phyloP scores from a whole-genome alignment of 1,284 basidiomycete species.

The Boletus sp. region DNA sequence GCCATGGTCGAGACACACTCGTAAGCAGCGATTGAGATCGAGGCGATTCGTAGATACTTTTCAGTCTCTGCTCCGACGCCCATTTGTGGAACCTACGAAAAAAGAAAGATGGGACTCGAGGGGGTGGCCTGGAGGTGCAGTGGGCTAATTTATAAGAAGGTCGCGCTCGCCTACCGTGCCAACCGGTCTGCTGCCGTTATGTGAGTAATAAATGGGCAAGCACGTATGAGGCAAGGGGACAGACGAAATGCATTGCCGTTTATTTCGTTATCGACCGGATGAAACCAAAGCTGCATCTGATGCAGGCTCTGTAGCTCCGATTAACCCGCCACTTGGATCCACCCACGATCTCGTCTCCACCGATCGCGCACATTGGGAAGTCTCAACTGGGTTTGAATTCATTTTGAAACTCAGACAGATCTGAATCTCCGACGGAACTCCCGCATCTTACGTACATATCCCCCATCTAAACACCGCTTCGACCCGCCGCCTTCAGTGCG shows the following conservation, averaged over 20 bases:
- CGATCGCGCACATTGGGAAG: too few relatives aligned
- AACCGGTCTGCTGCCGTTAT: conserved; percentile 19
- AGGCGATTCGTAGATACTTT: conserved; percentile 30
- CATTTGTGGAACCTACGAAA: conserved; percentile 12
- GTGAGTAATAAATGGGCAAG: conserved; percentile 3
- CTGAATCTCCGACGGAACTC: neutral
- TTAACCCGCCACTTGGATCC: too few relatives aligned
- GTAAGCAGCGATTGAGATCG: conserved; percentile 32
- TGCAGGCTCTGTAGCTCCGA: neutral
- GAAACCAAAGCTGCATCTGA: conserved; percentile 1
- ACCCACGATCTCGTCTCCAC: too few relatives aligned
- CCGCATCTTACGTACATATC: too few relatives aligned
- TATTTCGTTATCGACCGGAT: conserved; percentile 1
- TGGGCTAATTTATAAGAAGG: conserved; percentile 17
- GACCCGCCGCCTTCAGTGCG: conserved; percentile 42
- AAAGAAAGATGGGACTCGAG: neutral
- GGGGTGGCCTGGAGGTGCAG: too few relatives aligned
- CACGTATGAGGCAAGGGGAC: neutral
- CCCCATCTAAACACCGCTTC: conserved; percentile 45
- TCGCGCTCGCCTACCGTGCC: neutral
- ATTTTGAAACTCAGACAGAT: neutral
- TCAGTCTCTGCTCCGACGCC: conserved; percentile 24
- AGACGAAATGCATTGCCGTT: conserved; percentile 1
- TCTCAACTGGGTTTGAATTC: neutral
- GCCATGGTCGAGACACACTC: conserved; percentile 22